phyloP scores from a whole-genome alignment of 768 basidiomycete genomes.

The Leccinum sublutescens region DNA sequence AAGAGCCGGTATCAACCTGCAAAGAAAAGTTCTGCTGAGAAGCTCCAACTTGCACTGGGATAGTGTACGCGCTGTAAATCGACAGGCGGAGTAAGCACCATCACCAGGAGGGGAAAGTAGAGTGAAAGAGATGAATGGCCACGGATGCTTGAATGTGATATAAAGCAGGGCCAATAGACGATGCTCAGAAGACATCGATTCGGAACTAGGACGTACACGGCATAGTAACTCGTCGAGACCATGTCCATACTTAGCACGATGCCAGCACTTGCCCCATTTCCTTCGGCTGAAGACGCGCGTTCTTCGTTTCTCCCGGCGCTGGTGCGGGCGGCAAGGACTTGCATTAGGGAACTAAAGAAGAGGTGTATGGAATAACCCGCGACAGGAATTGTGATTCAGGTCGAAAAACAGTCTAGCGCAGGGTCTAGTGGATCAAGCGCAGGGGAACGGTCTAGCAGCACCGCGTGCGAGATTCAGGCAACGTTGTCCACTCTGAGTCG shows the following conservation, averaged over 20 bases:
- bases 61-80: slow-evolving; percentile 57
- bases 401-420: not conserved
- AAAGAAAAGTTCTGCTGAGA: slow-evolving; percentile 52
- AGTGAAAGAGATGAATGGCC: not conserved
- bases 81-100: not conserved
- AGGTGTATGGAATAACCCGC: not conserved
- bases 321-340: slow-evolving; percentile 4
- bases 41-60: slow-evolving; percentile 56
- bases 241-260: slow-evolving; percentile 57
- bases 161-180: not conserved
- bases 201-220: slow-evolving; percentile 44
- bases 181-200: not conserved
- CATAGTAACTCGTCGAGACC: slow-evolving; percentile 50
- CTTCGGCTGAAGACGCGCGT: slow-evolving; percentile 32
- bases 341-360: slow-evolving; percentile 12
- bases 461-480: slow-evolving; percentile 24
- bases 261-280: slow-evolving; percentile 50
- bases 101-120: not conserved
- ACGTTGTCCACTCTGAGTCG: slow-evolving; percentile 2
- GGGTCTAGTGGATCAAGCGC: not conserved
- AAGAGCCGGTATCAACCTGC: slow-evolving; percentile 81
- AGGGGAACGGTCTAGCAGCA: slow-evolving; percentile 8
- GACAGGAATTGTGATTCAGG: not conserved
- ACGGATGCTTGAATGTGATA: not conserved
- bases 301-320: slow-evolving; percentile 9